Base-by-base conservation (phyloP, 805 yeast species). In the Yarrowia sp. region DNA sequence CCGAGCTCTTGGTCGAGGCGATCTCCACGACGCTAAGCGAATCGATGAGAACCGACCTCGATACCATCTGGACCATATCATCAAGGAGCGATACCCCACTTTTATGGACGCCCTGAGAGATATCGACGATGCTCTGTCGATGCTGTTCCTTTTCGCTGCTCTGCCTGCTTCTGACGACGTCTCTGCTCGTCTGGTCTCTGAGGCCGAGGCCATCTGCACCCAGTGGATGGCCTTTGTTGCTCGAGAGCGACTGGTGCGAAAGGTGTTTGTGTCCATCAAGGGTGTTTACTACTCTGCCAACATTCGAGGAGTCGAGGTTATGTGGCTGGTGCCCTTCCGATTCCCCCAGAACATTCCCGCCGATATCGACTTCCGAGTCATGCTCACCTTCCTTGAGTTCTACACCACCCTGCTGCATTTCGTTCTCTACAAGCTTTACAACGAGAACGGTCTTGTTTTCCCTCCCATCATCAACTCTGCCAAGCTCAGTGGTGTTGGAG, bases 261-360 rank as follows among this genome's bases (percentile, higher is more conserved):
- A 94, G 78, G 97, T 92, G 15, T 95, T 95, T 81, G 98, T 95
- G 46, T 90, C 97, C 61, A 94, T 95, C 76, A 95, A 95, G 80
- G 99, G 99, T 81, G 96, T 94, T 16, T 95, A 95, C 80, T 95
- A 94, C 77, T 92, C 92, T 78, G 98, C 97, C 42, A 85, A 78
- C 71, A 87, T 95, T 58, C 88, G 85, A 78, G 99, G 99, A 73
- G 97, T 92, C 79, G 97, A 91, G 73, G 84, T 95, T 56, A 86
- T 94, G 80, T 95, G 99, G 99, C 86, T 95, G 70, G 97, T 92
- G 58, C 99, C 99, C 32, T 95, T 89, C 85, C 95, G 92, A 79
- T 95, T 93, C 82, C 97, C 99, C 19, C 97, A 94, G 79, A 90
- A 90, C 79, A 89, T 95, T 73, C 98, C 99, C 58, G 80, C 89